Base-by-base conservation (phyloP, 1,284 basidiomycete species). In the Ceratobasidium sp. region DNA sequence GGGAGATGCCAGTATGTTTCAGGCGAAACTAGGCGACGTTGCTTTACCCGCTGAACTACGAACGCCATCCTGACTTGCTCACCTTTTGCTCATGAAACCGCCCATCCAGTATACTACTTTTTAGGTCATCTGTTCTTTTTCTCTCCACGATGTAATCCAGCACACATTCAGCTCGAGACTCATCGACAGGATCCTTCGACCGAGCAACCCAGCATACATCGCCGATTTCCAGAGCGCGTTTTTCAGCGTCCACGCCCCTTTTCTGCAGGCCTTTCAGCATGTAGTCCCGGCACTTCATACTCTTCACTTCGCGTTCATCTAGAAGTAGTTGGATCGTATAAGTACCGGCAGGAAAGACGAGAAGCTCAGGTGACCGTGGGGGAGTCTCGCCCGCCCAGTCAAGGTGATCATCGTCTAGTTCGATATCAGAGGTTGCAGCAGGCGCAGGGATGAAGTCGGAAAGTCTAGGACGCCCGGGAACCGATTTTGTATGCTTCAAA, bases 131-230 rank as follows among this genome's bases (percentile, higher is more conserved):
- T 24, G 88, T 79, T 22, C 87, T 77, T 77, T 88, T 88, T 56
- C 87, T 79, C 80, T 88, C 87, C 3, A 86, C 82, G 11, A 88
- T 85, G 71, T 83, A 86, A 76, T 88, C 86, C 48, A 88, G 79
- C 16, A 87, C 86, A 74, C 63, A 87, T 66, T 80, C 80, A 29
- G 22, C 13, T n/a, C 29, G 22, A 7, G 31, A 37, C 3, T 41
- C 43, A 37, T 88, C 87, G 2, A 85, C 82, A 13, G 87, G 84
- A 71, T 83, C 85, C 76, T 88, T 85, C 41, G 87, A 79, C 31
- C 82, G 80, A 0, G 87, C 87, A 16, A 89, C 80, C 88, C 88
- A 89, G 31, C 85, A 80, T 74, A 86, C 84, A 79, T 89, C 88
- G 4, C 87, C 87, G 7, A 89, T 78, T 37, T 83, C 81, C 43